Evolutionary conservation across 2,329 filamentous ascomycete genomes (phyloP), one percentile per base, ranked within the genome.

Genomic region (Fonsecaea pugnacius): DNA sequence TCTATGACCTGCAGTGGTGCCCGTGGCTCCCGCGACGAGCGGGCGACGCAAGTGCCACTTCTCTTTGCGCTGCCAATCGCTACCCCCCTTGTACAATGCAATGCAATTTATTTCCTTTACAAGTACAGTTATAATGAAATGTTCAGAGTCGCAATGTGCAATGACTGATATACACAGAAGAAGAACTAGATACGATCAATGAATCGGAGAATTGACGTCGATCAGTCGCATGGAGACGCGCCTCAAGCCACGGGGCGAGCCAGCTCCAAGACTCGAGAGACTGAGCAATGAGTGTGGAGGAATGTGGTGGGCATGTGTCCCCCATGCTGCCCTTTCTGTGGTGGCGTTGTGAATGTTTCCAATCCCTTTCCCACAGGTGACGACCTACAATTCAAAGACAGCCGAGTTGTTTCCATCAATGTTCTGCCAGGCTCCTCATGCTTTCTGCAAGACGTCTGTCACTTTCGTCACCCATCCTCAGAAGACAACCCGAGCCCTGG

Each of bases 1-100:
- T 5, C 43, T 24, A 63, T 63, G 60, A 63, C 54, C 35, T 58
- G 60, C 60, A 63, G 60, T 63, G 54, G 55, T 43, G 48, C 60
- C 60, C 60, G 60, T 58, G 40, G n/a, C 12, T 51, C 24, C 24
- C 33, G 58, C 35, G 18, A 48, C 10, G 21, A 48, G 18, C 46
- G 32, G 33, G 27, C 46, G 35, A 50, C 30, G 55, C 38, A 58
- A 58, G 36, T 58, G 24, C 43, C 43, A 48, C 18, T 30, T 53
- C 4, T 48, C 3, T 10, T 48, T 48, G 12, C 21, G 16, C 35
- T 16, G 32, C n/a, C 32, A 35, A 36, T 16, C 53, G 21, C 12
- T 30, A 18, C 18, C 40, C 40, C 35, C 36, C 53, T 36, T 36
- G 53, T 56, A 16, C 14, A 21, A 24, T 21, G 53, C 33, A 40